These are phyloP conservation scores for Cyberlindnera amylophila DNA, from an alignment of 805 yeast species.

Conservation along the genomic window DNA sequence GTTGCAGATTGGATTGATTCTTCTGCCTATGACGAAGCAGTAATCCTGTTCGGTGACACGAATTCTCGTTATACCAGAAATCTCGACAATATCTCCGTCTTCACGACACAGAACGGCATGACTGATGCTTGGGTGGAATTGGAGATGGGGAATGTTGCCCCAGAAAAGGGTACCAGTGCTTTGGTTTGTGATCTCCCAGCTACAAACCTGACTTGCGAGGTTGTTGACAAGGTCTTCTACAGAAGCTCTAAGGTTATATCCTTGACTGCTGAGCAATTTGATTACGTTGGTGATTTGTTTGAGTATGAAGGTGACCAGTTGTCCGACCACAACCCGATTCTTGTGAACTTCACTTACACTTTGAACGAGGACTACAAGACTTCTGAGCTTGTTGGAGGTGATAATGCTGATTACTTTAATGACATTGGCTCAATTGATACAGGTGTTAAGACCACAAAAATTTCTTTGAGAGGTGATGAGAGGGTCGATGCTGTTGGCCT, in stretches of 20 bases:
- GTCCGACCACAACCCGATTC: conserved; percentile 12
- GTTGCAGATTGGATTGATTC: conserved; percentile 11
- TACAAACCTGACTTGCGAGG: conserved; percentile 5
- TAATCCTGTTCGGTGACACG: conserved; percentile 11
- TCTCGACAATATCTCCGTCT: conserved; percentile 5
- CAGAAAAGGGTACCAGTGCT: conserved; percentile 8
- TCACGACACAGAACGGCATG: conserved; percentile 5
- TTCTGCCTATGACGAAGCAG: conserved; percentile 8
- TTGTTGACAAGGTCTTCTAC: conserved; percentile 12
- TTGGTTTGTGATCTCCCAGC: conserved; percentile 7
- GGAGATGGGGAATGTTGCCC: conserved; percentile 5
- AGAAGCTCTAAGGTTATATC: conserved; percentile 6
- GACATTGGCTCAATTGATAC: conserved; percentile 2
- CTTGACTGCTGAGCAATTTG: conserved; percentile 3
- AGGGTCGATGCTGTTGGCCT: conserved; percentile 24
- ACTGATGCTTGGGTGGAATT: conserved; percentile 10
- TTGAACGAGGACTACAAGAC: conserved; percentile 3
- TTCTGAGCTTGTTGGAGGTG: conserved; percentile 6
- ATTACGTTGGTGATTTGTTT: conserved; percentile 7
- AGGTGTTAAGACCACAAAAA: conserved; percentile 2
- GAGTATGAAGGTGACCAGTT: conserved; percentile 5
- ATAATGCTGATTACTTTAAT: conserved; percentile 8
- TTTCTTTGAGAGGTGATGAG: conserved; percentile 6
- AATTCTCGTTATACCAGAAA: conserved; percentile 11
- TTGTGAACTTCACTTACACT: conserved; percentile 11